phyloP scores from a whole-genome alignment of 2,329 filamentous ascomycete species.

The Emmonsiellopsis sp. region DNA sequence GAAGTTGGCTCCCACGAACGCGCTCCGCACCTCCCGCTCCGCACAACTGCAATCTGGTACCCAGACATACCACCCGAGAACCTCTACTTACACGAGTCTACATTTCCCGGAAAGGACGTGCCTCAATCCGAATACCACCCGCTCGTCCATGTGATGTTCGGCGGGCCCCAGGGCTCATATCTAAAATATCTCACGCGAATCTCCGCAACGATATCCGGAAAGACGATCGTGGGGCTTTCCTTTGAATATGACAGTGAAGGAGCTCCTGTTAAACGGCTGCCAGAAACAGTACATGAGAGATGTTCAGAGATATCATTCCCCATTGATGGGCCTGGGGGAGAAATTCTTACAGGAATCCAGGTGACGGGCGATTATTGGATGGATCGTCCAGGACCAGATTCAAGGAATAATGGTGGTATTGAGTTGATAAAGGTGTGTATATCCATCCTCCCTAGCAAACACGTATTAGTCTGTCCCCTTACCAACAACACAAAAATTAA shows the following conservation, averaged over 20 bases:
- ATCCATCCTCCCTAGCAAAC: not conserved
- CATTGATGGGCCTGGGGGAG: slow-evolving; percentile 14
- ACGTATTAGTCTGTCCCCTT: not conserved
- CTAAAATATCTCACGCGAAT: slow-evolving; percentile 15
- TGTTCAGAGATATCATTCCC: slow-evolving; percentile 10
- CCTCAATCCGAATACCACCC: slow-evolving; percentile 10
- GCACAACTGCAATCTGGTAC: slow-evolving; percentile 16
- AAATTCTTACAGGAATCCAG: slow-evolving; percentile 11
- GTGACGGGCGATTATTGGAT: slow-evolving; percentile 8
- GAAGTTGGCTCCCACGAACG: slow-evolving; percentile 6
- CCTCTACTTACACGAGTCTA: slow-evolving; percentile 8
- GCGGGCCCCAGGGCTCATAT: slow-evolving; percentile 10
- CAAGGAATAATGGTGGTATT: slow-evolving; percentile 2
- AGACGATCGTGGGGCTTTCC: slow-evolving; percentile 11
- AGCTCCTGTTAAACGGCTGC: slow-evolving; percentile 6
- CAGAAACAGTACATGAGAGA: slow-evolving; percentile 3
- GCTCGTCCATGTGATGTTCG: slow-evolving; percentile 15
- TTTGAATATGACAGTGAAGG: slow-evolving; percentile 11
- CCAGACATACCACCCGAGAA: slow-evolving; percentile 11
- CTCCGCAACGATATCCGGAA: slow-evolving; percentile 10
- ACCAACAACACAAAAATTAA: not conserved
- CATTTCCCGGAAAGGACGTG: slow-evolving; percentile 6
- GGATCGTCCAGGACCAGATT: not conserved
- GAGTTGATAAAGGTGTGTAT: slow-evolving; percentile 3
- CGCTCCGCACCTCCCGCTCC: slow-evolving; percentile 8